Base-by-base conservation (phyloP, 2,329 filamentous ascomycete genomes). In the Penicillium sp. region DNA sequence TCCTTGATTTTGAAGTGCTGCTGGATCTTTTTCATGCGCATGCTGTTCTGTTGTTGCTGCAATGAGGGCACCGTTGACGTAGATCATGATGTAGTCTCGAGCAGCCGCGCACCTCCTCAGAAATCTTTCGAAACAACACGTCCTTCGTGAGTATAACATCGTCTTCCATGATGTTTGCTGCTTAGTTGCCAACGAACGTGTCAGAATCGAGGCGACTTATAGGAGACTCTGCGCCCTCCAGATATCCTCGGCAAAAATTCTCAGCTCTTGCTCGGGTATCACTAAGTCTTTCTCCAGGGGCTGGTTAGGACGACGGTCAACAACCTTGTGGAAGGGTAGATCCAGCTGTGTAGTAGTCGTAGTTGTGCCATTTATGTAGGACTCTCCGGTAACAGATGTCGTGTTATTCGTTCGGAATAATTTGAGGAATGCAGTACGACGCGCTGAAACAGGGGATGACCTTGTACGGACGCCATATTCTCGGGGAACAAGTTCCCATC, bases 261-360 rank as follows among this genome's bases (percentile, higher is more conserved):
- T 53, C 29, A 57, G 47, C 50, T 55, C 39, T 50, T 55, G 55
- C 44, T 53, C 52, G 34, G 50, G 18, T 51, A 57, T 53, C 38
- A 55, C 38, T 19, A 57, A 49, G 40, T 55, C 55, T 54, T 36
- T 50, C 50, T 55, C 55, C 12, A 45, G 33, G 41, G 50, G 42
- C 19, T 50, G 45, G n/a, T 45, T 36, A 53, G 52, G 49, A 47
- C 46, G 70, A 70, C 85, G 82, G 46, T 18, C 36, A 52, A 55
- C 52, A 49, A 52, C 14, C 37, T 57, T 54, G 28, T 52, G 31
- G 25, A 55, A 57, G 33, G 68, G 33, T 52, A 52, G 38, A 40
- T 47, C 43, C 28, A 54, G 44, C 27, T 54, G 52, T 43, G 47
- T 59, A 41, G 52, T 54, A 42, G 51, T 50, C 35, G 43, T 52